Base-by-base conservation (phyloP, 768 basidiomycete species). In the Phylloporus sp. region DNA sequence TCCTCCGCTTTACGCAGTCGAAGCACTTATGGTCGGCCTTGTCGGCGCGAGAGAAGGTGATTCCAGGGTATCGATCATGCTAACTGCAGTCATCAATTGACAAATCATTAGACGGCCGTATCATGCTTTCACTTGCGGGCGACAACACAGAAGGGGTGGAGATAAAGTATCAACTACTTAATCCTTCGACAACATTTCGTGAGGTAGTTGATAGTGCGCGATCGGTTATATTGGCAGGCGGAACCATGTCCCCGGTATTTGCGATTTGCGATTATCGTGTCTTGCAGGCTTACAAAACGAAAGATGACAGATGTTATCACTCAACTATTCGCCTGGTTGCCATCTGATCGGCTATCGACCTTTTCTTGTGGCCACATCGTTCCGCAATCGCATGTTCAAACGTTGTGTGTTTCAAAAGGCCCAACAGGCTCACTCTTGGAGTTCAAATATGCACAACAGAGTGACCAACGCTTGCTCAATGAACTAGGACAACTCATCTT, bases 241-340 rank as follows among this genome's bases (percentile, higher is more conserved):
- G 95, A 5, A 99, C 95, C 0, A 97, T 99, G 97, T 92, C 93
- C 7, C 95, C 95, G n/a, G 92, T 97, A 48, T 47, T 76, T 71
- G n/a, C 47, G 72, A 60, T 40, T 50, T 20, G 7, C 15, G 1
- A 18, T 18, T 16, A n/a, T 20, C 12, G 15, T 41, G 42, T 49
- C 24, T 27, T 26, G 39, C 34, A 42, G 47, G 27, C 52, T 59
- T 36, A 56, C 38, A 20, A 22, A 42, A 38, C 26, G 12, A 28
- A 60, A 97, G 94, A 88, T 95, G 45, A 83, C 86, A n/a, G 94
- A 97, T 66, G 81, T 97, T 15, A 72, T 83, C 20, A 75, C 76
- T 45, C 94, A 97, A 59, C 74, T 98, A 6, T 91, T 99, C 59
- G 74, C 84, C 0, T 73, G 77, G 55, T 63, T 95, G 2, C 73